phyloP scores from a whole-genome alignment of 495 filamentous ascomycete genomes.

The Penicillium arizonense region DNA sequence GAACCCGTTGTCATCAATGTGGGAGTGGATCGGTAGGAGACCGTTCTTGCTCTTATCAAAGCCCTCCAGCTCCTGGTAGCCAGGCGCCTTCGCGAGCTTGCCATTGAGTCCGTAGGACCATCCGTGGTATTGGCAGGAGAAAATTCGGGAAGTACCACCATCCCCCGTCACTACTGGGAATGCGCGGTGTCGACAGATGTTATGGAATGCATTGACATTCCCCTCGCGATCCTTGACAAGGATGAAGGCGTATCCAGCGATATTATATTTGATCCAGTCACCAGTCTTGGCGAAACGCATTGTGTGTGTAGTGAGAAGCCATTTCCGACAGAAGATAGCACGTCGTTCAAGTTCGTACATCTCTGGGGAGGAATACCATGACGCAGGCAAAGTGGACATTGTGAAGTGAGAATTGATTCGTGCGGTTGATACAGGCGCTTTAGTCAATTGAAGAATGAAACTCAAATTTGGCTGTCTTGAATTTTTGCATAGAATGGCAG shows the following conservation, averaged over 20 bases:
- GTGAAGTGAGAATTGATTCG: background rate
- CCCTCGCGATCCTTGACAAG: conserved; percentile 47
- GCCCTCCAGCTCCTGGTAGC: conserved; percentile 50
- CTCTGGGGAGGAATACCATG: conserved; percentile 49
- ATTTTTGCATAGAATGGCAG: background rate
- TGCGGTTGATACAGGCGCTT: background rate
- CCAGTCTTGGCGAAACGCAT: conserved; percentile 45
- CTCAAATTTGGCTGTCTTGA: too few relatives aligned
- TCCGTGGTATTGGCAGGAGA: conserved; percentile 60
- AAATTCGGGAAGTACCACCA: conserved; percentile 46
- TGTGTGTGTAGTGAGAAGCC: conserved; percentile 54
- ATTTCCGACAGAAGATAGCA: conserved; percentile 52
- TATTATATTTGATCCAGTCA: conserved; percentile 46
- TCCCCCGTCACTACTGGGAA: conserved; percentile 54
- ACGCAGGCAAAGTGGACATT: conserved; percentile 38
- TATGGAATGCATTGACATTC: conserved; percentile 57
- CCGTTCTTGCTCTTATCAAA: conserved; percentile 56
- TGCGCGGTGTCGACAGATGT: conserved; percentile 57
- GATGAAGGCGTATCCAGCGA: conserved; percentile 51
- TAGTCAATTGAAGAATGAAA: background rate
- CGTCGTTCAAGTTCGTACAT: conserved; percentile 54
- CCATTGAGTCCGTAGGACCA: conserved; percentile 59
- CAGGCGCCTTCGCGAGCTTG: conserved; percentile 58
- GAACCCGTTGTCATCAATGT: conserved; percentile 47
- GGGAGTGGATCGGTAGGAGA: conserved; percentile 44